Evolutionary conservation across 441 rosid species (phyloP).

Genomic region (Breynia disticha): DNA sequence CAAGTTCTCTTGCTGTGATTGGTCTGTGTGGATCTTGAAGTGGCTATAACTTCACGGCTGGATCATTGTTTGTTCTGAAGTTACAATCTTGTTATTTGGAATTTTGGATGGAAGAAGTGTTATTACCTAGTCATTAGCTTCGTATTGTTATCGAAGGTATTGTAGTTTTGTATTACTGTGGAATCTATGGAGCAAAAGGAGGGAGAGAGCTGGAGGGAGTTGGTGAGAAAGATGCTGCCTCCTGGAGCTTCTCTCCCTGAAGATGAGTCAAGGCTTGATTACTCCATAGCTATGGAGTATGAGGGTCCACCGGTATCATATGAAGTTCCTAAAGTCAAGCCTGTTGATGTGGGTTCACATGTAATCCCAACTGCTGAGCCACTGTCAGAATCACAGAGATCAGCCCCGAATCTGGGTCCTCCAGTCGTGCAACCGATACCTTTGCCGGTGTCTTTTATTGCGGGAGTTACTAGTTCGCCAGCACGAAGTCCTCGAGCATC

Average conservation of each 20-base stretch:
- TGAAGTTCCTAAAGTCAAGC: conserved; percentile 72
- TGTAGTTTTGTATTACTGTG: background rate
- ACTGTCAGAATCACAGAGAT: conserved; percentile 34
- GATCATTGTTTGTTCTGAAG: background rate
- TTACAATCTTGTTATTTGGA: no score
- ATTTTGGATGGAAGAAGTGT: no score
- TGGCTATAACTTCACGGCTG: background rate
- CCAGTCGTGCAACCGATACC: conserved; percentile 55
- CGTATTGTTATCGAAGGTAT: conserved; percentile 11
- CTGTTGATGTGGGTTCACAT: conserved; percentile 48
- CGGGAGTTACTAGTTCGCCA: conserved; percentile 50
- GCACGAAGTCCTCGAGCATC: conserved; percentile 72
- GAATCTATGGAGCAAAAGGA: conserved; percentile 35
- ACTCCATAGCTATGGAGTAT: conserved; percentile 84
- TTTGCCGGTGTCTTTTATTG: conserved; percentile 67
- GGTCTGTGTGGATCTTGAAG: conserved; percentile 4
- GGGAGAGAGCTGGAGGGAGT: conserved; percentile 64
- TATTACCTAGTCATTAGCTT: conserved; percentile 9
- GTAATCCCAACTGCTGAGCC: conserved; percentile 50
- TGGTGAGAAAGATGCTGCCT: conserved; percentile 83
- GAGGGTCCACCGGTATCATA: conserved; percentile 63
- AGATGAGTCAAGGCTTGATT: conserved; percentile 53
- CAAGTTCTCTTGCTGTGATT: conserved; percentile 10
- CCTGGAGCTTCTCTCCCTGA: conserved; percentile 82
- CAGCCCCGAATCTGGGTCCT: conserved; percentile 22